Conservation (phyloP, 768 basidiomycete genomes). For the Fistulinella prunicolor region DNA sequence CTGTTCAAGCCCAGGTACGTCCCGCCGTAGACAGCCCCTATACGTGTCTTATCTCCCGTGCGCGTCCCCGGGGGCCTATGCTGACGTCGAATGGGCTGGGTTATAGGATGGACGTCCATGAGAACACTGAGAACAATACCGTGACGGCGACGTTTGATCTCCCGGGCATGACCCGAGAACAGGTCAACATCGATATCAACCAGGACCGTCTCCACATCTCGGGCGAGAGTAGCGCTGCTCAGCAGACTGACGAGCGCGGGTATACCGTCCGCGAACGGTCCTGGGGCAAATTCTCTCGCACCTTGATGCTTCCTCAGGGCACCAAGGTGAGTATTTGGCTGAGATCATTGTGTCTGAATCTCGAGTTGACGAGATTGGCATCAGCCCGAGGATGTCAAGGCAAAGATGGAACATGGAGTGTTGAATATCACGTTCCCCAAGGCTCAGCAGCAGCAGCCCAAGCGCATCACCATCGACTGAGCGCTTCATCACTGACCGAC, state of each 20-base stretch:
- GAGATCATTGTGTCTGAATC: not conserved
- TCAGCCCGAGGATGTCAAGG: constrained; percentile 36
- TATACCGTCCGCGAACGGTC: constrained; percentile 43
- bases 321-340: constrained; percentile 41
- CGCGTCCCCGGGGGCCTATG: no score
- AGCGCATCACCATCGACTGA: constrained; percentile 39
- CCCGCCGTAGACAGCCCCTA: not conserved
- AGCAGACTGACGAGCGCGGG: constrained; percentile 35
- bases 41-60: not conserved
- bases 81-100: no score
- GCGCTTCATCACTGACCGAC: not conserved
- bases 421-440: constrained; percentile 55
- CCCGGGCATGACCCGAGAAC: constrained; percentile 50
- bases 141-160: constrained; percentile 59
- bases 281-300: constrained; percentile 48
- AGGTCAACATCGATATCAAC: constrained; percentile 51
- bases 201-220: constrained; percentile 49
- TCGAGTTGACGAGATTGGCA: not conserved
- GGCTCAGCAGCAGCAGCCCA: constrained; percentile 38
- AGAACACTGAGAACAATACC: constrained; percentile 42
- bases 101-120: constrained; percentile 55
- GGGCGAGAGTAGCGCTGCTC: constrained; percentile 40
- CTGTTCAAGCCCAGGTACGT: constrained; percentile 33
- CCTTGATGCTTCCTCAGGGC: constrained; percentile 46
- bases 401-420: constrained; percentile 51